Conservation (phyloP, 2,329 filamentous ascomycete species). For the Curvularia sp. region DNA sequence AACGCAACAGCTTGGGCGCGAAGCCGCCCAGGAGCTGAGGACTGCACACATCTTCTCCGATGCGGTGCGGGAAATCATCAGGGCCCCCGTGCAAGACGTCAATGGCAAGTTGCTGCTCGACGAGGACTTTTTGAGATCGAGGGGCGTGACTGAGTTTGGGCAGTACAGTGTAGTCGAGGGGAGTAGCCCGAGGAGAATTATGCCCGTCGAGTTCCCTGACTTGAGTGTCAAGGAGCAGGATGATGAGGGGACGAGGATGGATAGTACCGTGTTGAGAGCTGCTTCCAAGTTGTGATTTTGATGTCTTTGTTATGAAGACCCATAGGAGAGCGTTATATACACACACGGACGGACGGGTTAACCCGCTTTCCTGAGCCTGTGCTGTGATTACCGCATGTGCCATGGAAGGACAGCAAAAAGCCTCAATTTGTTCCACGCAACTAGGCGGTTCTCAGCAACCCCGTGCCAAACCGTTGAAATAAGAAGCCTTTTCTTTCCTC, state of each 20-base stretch:
- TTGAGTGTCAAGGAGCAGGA: slow-evolving; percentile 78
- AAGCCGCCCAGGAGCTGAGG: slow-evolving; percentile 65
- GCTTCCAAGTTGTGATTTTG: slow-evolving; percentile 24
- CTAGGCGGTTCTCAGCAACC: no score
- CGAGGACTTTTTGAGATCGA: slow-evolving; percentile 77
- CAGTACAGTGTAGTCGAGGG: slow-evolving; percentile 75
- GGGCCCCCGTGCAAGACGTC: slow-evolving; percentile 64
- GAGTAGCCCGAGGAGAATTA: slow-evolving; percentile 72
- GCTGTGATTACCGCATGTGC: no score
- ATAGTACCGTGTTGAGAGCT: slow-evolving; percentile 61
- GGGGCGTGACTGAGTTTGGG: slow-evolving; percentile 73
- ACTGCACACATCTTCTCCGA: slow-evolving; percentile 78
- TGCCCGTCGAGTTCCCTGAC: slow-evolving; percentile 74
- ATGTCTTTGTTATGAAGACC: no score
- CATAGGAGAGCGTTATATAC: no score
- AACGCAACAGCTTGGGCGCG: slow-evolving; percentile 61
- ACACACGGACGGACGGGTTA: no score
- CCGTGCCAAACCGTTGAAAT: no score
- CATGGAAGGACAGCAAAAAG: no score
- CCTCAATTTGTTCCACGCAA: no score
- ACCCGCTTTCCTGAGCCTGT: no score
- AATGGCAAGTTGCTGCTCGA: slow-evolving; percentile 78
- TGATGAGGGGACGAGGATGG: slow-evolving; percentile 76
- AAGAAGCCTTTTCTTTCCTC: no score
- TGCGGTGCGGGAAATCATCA: slow-evolving; percentile 75